A percentile compares a stretch with the other conserved stretches of the same genome.
Conservation (phyloP, 1,139 yeast genomes). For the Spathaspora jeffriesii region DNA sequence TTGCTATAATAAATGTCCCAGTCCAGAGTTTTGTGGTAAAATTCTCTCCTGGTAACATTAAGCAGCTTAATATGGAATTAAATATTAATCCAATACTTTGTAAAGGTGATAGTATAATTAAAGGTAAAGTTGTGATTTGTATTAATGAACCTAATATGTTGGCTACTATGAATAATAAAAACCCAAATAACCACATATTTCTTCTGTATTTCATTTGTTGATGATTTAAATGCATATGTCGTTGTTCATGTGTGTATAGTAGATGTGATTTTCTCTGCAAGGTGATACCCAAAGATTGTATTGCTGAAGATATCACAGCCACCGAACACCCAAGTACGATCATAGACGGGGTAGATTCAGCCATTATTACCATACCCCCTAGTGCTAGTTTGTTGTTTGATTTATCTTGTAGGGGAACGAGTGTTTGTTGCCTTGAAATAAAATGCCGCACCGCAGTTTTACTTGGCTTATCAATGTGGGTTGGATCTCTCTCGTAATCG, state of each 20-base stretch:
- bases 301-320: conserved; percentile 77
- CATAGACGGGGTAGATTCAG: conserved; percentile 14
- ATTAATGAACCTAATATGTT: conserved; percentile 81
- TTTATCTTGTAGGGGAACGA: neutral
- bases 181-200: conserved; percentile 76
- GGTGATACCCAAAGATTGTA: conserved; percentile 83
- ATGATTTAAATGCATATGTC: conserved; percentile 18
- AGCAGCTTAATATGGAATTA: conserved; percentile 71
- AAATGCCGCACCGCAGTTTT: neutral
- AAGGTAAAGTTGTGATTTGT: conserved; percentile 82
- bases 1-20: conserved; percentile 70
- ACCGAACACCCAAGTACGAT: conserved; percentile 65
- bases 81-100: conserved; percentile 89
- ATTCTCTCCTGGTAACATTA: conserved; percentile 65
- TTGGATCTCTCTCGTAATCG: neutral
- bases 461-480: neutral
- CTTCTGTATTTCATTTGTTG: conserved; percentile 46
- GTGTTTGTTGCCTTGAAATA: neutral
- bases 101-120: conserved; percentile 77
- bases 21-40: conserved; percentile 57
- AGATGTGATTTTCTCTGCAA: conserved; percentile 81
- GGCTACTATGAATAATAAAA: conserved; percentile 67
- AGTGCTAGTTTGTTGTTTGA: neutral
- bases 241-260: conserved; percentile 17
- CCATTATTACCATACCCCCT: conserved; percentile 9